Evolutionary conservation across 225 moss, liverwort and hornwort species (phyloP).

Genomic region (Anthoceros angustus): DNA sequence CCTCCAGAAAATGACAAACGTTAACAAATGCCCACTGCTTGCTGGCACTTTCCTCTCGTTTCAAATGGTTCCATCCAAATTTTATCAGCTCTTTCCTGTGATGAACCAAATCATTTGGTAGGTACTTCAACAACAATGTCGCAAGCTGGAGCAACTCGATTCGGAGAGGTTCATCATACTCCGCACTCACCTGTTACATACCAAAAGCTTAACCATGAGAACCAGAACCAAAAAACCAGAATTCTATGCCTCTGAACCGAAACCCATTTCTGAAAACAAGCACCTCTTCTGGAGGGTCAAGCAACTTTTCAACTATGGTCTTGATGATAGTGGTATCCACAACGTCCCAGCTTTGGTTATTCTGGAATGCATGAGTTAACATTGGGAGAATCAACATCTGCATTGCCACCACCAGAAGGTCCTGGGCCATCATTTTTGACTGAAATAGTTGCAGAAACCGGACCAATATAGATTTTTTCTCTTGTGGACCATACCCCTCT

Average conservation of each 20-base stretch:
- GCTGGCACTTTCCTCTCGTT: conserved; percentile 99
- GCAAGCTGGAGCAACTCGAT: conserved; percentile 95
- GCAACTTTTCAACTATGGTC: conserved; percentile 87
- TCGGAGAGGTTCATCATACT: conserved; percentile 94
- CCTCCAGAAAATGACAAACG: conserved; percentile 97
- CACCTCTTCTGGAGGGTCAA: conserved; percentile 92
- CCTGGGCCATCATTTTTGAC: conserved; percentile 67
- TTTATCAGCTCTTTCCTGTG: conserved; percentile 99
- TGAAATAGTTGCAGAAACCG: conserved; percentile 88
- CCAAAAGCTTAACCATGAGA: neutral
- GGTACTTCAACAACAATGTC: conserved; percentile 76
- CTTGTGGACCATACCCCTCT: conserved; percentile 78
- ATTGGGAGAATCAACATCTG: conserved; percentile 98
- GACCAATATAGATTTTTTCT: conserved; percentile 80
- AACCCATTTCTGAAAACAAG: neutral
- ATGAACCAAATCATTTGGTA: conserved; percentile 94
- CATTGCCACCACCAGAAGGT: conserved; percentile 92
- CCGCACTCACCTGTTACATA: conserved; percentile 51
- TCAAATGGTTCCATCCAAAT: conserved; percentile 99
- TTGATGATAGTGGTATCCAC: conserved; percentile 81
- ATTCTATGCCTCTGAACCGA: neutral
- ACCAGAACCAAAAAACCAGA: neutral
- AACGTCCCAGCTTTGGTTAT: conserved; percentile 94
- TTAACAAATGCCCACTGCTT: conserved; percentile 99
- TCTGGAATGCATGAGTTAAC: conserved; percentile 94